phyloP scores from a whole-genome alignment of 2,329 filamentous ascomycete species.

The Colletotrichum cordylinicola region DNA sequence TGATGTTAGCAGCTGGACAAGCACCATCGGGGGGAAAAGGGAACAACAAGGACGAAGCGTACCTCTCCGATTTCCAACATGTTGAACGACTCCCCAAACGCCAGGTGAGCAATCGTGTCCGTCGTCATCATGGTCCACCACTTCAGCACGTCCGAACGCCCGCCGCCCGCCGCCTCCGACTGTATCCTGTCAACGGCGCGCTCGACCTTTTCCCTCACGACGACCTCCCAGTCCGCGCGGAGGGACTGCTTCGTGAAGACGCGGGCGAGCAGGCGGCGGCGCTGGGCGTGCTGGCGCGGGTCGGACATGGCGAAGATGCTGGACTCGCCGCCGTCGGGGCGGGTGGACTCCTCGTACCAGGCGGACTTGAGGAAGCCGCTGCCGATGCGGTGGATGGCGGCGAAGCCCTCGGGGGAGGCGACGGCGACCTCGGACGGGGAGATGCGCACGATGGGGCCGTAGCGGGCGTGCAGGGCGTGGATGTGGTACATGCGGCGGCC shows the following conservation, averaged over 20 bases:
- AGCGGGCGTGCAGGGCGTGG: neutral
- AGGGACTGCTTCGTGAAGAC: constrained; percentile 44
- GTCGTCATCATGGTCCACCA: constrained; percentile 62
- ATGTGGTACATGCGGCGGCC: constrained; percentile 9
- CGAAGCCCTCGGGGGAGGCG: neutral
- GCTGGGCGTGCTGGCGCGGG: neutral
- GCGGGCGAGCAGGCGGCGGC: constrained; percentile 45
- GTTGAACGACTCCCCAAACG: constrained; percentile 59
- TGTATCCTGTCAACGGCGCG: constrained; percentile 48
- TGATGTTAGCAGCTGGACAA: neutral
- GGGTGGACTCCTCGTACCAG: constrained; percentile 6
- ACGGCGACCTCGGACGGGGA: constrained; percentile 9
- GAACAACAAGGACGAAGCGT: no score
- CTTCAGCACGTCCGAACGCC: constrained; percentile 51
- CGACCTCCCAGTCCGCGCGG: constrained; percentile 29
- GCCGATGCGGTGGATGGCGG: constrained; percentile 8
- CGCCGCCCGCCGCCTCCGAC: constrained; percentile 43
- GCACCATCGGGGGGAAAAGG: neutral
- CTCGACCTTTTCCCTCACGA: constrained; percentile 40
- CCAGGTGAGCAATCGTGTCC: constrained; percentile 58
- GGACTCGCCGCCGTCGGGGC: neutral
- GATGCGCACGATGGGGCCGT: constrained; percentile 11
- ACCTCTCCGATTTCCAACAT: constrained; percentile 46
- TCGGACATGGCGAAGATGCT: constrained; percentile 9
- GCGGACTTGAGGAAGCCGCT: constrained; percentile 6